Base-by-base conservation (phyloP, 306 rosid genomes). In the Glycine soja region DNA sequence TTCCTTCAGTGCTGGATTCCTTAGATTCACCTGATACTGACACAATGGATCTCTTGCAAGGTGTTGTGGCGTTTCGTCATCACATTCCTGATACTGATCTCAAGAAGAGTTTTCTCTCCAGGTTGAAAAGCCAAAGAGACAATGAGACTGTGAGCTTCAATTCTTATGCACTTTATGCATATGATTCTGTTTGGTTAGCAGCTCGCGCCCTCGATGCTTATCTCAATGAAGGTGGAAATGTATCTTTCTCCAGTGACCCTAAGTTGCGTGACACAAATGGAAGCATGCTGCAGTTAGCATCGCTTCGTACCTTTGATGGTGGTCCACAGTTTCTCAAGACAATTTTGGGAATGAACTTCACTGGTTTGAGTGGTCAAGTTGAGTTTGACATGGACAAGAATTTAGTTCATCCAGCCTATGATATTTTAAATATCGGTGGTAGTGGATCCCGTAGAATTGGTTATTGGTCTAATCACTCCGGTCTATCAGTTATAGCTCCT, bases 101-200 rank as follows among this genome's bases (percentile, higher is more conserved):
- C 14, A 92, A 88, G 71, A 92, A 77, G 63, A 83, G 66, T 12
- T 83, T 92, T 72, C 4, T 65, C 15, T 82, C 94, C 51, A 86
- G 82, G 72, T 81, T 87, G 89, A 88, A 76, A 7, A 80, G 67
- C 58, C 81, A 71, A 3, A 88, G 89, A 64, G 76, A 56, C 71
- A 84, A 86, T 59, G 86, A 77, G 59, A 86, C 88, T 73, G 7
- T 36, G 14, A 76, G 84, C 83, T 86, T 90, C 85, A 94, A 94
- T 75, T 89, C 98, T 13, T 94, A 89, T 74, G 98, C 94, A n/a
- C 79, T 90, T 16, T 92, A 86, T 82, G 98, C 98, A 18, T 94
- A 94, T 52, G 98, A 94, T 76, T 85, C 98, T 9, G 84, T 94
- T 71, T 94, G 97, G 98, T 77, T 94, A 81, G 94, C 87, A 45